These are phyloP conservation scores for Penicillium roqueforti DNA, from an alignment of 495 filamentous ascomycete species.

Conservation along the genomic window DNA sequence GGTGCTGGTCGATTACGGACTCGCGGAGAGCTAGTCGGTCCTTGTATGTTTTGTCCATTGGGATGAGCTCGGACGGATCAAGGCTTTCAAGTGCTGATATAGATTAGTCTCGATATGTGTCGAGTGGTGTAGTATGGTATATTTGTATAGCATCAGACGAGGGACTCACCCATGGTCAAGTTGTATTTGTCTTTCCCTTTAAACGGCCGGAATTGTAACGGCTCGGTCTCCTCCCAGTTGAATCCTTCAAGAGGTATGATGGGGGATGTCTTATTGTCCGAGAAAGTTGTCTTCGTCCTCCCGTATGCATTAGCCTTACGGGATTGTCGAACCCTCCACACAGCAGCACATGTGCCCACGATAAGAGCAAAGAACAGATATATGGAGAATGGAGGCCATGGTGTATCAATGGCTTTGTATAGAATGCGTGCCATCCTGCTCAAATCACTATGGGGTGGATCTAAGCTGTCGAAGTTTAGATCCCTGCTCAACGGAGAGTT, in stretches of 20 bases:
- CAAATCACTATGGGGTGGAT: background rate
- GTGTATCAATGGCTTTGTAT: background rate
- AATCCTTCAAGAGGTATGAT: conserved; percentile 57
- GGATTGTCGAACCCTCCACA: background rate
- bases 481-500: background rate
- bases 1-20: conserved; percentile 45
- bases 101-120: background rate
- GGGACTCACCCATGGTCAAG: conserved; percentile 62
- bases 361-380: background rate
- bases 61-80: conserved; percentile 58
- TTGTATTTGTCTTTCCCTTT: conserved; percentile 59
- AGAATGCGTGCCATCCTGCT: background rate
- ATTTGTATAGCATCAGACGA: background rate
- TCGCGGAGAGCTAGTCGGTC: conserved; percentile 52
- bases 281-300: background rate
- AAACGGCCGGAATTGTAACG: conserved; percentile 61
- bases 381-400: background rate
- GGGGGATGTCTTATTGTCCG: conserved; percentile 11
- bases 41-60: conserved; percentile 63
- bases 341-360: background rate
- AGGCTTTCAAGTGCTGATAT: conserved; percentile 45
- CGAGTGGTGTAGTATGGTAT: background rate
- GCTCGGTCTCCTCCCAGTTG: conserved; percentile 56
- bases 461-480: background rate
- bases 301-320: background rate